Base-by-base conservation (phyloP, 768 basidiomycete genomes). In the Artomyces pyxidatus region DNA sequence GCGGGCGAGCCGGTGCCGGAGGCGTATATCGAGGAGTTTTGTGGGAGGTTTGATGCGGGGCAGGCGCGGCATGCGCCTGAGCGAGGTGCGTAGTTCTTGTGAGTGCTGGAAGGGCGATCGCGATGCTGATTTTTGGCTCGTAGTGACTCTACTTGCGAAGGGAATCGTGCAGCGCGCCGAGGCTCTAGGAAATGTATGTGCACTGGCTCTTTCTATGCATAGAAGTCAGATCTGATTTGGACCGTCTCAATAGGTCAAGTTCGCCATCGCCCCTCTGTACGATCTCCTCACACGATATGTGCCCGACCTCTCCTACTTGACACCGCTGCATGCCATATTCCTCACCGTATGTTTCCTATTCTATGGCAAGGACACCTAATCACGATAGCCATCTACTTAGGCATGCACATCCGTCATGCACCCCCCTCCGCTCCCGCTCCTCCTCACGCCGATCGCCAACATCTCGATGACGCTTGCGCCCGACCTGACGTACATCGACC, bases 401-500 rank as follows among this genome's bases (percentile, higher is more conserved):
- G 63, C 68, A 17, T 88, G 85, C 58, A 73, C 82, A 16, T 58
- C 69, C 4, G 73, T 78, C 1, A 67, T 70, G 22, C 70, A 75
- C 58, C 86, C 77, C 59, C 55, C 69, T 1, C 61, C 71, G 0
- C 70, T 85, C 11, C 80, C 79, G 1, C 58, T 91, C 16, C 77
- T 92, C 10, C 42, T 60, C 10, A 60, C 68, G n/a, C 80, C 85
- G 16, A 83, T 91, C 54, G 78, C 79, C 11, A 71, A 77, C 37
- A 74, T 92, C 49, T 81, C 84, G 61, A 72, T 68, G 2, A 53
- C 61, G 0, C 62, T 76, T n/a, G 78, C 77, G 2, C 50, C 55
- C 6, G 85, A 89, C 51, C 67, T 94, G 47, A 66, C 63, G 27
- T 91, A 89, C 66, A 81, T 76, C 54, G 91, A 93, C 63, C 85